Evolutionary conservation across 495 filamentous ascomycete genomes (phyloP), one percentile per base, ranked within the genome.

Genomic region (Cudoniella acicularis): DNA sequence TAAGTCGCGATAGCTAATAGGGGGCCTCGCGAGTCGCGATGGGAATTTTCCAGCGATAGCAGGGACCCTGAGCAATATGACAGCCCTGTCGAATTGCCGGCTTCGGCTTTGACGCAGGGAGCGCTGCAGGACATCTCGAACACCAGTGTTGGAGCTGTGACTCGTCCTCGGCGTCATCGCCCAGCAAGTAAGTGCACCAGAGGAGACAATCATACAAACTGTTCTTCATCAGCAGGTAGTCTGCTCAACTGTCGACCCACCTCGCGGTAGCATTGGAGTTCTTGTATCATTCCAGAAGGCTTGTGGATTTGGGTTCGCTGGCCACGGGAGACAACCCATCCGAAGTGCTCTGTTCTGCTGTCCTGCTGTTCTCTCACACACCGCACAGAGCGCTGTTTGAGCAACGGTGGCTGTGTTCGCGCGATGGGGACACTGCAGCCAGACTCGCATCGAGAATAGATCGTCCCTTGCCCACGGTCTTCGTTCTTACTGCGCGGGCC

Each of bases 381-480:
- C 51, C 9, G 49, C 56, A 56, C 57, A 25, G 49, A 46, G 52
- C 41, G 10, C 21, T 24, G 50, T 60, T 64, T 64, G 61, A 64
- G 42, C 53, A 52, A n/a, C 26, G 18, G 61, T 60, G 56, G 56
- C 61, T 51, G 46, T 56, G 61, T 55, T 49, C 11, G 27, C 17
- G 13, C 18, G 48, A 8, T 51, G 21, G 57, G 43, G 47, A 49
- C 22, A 40, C 49, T 49, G 40, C 47, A 51, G 52, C 18, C 26
- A 25, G 27, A 16, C 26, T 61, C 52, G 52, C 18, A 57, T 62
- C 49, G 48, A 54, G 60, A 57, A 62, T 57, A 62, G 60, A 62
- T 62, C 60, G 53, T 49, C 60, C 45, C 52, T n/a, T 49, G 30
- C 47, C 8, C 41, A 18, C 40, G 21, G 22, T 46, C 17, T 24